phyloP scores from a whole-genome alignment of 768 basidiomycete genomes.

The Tricholoma matsutake region DNA sequence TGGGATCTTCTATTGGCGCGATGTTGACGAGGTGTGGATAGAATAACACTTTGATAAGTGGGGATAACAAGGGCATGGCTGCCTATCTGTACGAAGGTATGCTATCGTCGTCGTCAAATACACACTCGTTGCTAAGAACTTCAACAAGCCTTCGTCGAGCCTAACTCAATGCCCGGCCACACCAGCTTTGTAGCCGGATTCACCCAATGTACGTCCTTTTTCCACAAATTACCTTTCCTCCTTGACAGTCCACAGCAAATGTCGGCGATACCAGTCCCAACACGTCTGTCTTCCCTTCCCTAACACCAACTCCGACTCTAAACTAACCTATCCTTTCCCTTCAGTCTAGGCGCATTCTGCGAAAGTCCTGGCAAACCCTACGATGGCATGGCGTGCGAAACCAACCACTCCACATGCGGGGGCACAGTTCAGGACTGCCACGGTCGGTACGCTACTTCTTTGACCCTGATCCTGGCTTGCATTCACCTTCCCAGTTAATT shows the following conservation, averaged over 20 bases:
- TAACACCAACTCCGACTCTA: conserved; percentile 3
- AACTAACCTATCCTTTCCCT: conserved; percentile 6
- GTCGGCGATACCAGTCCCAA: conserved; percentile 81
- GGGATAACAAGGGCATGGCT: conserved; percentile 86
- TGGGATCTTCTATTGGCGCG: background rate
- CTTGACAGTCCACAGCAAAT: conserved; percentile 47
- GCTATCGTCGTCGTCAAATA: conserved; percentile 11
- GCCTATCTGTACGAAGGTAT: conserved; percentile 73
- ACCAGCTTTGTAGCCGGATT: conserved; percentile 73
- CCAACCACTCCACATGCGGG: conserved; percentile 73
- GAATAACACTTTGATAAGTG: conserved; percentile 82
- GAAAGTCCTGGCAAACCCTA: conserved; percentile 69
- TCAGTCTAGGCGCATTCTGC: conserved; percentile 68
- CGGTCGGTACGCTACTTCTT: conserved; percentile 46
- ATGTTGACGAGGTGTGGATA: conserved; percentile 22
- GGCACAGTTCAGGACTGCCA: conserved; percentile 65
- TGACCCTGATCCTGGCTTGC: background rate
- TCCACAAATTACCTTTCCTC: background rate
- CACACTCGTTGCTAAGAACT: conserved; percentile 7
- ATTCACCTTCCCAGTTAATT: background rate
- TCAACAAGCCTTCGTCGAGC: conserved; percentile 57
- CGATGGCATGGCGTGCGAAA: conserved; percentile 68
- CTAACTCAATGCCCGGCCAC: conserved; percentile 63
- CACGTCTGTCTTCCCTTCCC: conserved; percentile 46
- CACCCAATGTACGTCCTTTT: conserved; percentile 52